phyloP scores from a whole-genome alignment of 352 stramenopile genomes.

The Pythium monospermum region DNA sequence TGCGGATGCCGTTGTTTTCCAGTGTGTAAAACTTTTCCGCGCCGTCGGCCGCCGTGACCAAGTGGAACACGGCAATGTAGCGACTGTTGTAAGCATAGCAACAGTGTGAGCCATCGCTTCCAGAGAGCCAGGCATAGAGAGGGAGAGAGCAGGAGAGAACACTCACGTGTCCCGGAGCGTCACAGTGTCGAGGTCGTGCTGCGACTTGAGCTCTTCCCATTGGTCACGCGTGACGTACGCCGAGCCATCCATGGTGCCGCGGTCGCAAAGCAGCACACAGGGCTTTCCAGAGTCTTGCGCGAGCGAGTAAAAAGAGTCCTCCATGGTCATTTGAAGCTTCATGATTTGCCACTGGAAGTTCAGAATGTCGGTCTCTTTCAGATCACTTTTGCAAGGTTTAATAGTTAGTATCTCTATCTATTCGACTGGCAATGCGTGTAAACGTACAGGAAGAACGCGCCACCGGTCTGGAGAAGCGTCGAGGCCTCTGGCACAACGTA shows the following conservation, averaged over 20 bases:
- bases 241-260: constrained; percentile 94
- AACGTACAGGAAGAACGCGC: constrained; percentile 80
- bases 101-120: neutral
- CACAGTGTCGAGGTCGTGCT: constrained; percentile 81
- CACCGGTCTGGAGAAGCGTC: constrained; percentile 93
- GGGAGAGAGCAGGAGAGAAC: neutral
- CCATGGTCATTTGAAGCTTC: constrained; percentile 77
- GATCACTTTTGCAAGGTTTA: constrained; percentile 32
- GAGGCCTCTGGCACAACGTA: constrained; percentile 94
- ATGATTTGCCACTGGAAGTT: constrained; percentile 89
- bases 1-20: constrained; percentile 95
- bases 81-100: constrained; percentile 28
- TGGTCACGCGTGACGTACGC: constrained; percentile 91
- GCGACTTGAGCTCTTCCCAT: constrained; percentile 84
- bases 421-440: neutral
- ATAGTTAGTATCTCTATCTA: neutral
- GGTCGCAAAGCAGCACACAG: constrained; percentile 94
- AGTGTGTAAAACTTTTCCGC: constrained; percentile 95
- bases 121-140: no score
- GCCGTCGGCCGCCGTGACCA: constrained; percentile 90
- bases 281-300: constrained; percentile 75
- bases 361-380: constrained; percentile 76
- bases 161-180: constrained; percentile 75
- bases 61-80: constrained; percentile 87
- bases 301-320: constrained; percentile 82